Evolutionary conservation across 2,329 filamentous ascomycete genomes (phyloP), one percentile per base, ranked within the genome.

Genomic region (Chaetomiaceae sp.): DNA sequence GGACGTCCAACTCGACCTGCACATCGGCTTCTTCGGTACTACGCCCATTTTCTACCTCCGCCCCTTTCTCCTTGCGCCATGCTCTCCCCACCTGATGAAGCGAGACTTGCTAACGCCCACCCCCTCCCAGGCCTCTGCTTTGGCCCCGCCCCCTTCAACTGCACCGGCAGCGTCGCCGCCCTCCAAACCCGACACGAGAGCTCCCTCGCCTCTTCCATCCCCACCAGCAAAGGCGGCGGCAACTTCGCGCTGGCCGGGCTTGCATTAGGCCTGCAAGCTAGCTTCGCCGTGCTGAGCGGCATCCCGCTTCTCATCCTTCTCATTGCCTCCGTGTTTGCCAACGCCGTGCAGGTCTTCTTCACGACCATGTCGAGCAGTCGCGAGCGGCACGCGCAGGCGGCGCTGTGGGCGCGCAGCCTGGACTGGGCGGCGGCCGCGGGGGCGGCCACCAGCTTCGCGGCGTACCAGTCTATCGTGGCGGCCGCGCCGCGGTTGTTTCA

Each of bases 401-500:
- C 55, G 2, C 15, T 57, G 12, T 56, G 51, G 50, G 55, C 53
- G 11, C 48, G 55, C 6, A 45, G 47, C 14, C 43, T 55, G 20
- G 55, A 57, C 47, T 57, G 55, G 55, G 53, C 51, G 15, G 51
- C 55, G 2, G 51, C 55, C 2, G 51, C 50, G 2, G 51, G 38
- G 1, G 40, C 53, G 1, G 41, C 42, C 3, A 42, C 45, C 2
- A 35, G 39, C 9, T 56, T 54, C 19, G 27, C 38, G 2, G 40
- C 48, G 11, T 57, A 50, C 39, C 47, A 42, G 17, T 33, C 50
- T 1, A 33, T 48, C 1, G 47, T 51, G 2, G 41, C 35, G 8
- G 50, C 42, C 11, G 51, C 50, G 32, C 41, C 46, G 22, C 46
- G 39, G n/a, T 38, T 57, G 18, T 20, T 57, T 1, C 36, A 33